Percentiles rank a stretch among this genome's conserved stretches.
Conservation (phyloP, 306 rosid genomes). For the Hylodesmum podocarpum region DNA sequence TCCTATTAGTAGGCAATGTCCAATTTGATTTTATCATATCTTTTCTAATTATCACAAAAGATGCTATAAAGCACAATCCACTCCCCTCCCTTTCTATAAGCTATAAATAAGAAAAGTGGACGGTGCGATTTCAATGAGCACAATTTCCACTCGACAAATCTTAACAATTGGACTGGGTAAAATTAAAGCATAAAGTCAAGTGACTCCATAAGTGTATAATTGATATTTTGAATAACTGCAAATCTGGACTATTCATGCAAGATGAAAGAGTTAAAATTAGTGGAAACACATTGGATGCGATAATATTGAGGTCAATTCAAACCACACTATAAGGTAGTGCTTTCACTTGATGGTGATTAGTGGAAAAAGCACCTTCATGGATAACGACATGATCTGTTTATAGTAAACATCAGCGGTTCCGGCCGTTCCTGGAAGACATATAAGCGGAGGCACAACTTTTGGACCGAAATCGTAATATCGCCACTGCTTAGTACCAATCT, state of each 20-base stretch:
- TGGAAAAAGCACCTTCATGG: slow-evolving; percentile 69
- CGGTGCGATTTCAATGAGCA: neutral
- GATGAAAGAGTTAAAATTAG: neutral
- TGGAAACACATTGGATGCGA: too few relatives aligned
- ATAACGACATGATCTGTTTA: slow-evolving; percentile 91
- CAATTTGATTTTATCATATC: neutral
- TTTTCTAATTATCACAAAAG: too few relatives aligned
- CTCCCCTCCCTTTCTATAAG: neutral
- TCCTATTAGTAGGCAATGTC: neutral
- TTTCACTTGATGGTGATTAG: neutral
- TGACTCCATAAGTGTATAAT: neutral
- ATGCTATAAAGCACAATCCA: neutral
- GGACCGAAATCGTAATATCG: slow-evolving; percentile 98
- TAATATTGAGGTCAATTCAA: neutral
- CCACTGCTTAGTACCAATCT: slow-evolving; percentile 98
- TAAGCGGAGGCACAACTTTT: slow-evolving; percentile 88
- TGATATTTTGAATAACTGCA: neutral
- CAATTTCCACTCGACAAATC: neutral
- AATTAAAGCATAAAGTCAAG: neutral
- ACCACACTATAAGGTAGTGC: neutral
- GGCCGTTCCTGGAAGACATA: slow-evolving; percentile 96
- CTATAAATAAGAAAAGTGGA: neutral
- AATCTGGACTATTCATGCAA: neutral
- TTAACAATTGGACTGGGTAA: neutral
- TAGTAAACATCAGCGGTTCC: slow-evolving; percentile 97